Base-by-base conservation (phyloP, 1,284 basidiomycete genomes). In the Mycosarcoma maydis region DNA sequence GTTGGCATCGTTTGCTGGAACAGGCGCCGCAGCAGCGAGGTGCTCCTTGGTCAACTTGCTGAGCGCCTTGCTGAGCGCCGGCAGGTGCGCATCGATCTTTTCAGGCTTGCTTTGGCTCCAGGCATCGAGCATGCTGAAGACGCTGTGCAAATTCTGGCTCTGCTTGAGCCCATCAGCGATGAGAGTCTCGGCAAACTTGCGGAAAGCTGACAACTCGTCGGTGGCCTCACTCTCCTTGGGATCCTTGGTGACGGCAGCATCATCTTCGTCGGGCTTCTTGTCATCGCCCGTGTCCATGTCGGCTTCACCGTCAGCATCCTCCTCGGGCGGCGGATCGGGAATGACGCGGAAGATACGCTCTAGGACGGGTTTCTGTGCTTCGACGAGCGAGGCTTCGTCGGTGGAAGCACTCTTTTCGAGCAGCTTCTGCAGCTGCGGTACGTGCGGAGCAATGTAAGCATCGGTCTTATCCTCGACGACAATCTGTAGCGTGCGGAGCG, bases 1-100 rank as follows among this genome's bases (percentile, higher is more conserved):
- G 77, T 81, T 66, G 60, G 81, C 29, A 68, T 81, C 72, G 36
- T 52, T 54, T 27, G 59, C 65, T 9, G 50, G 60, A 14, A 73
- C 60, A 26, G 72, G 64, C 22, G 65, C 60, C 8, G 68, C 44
- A 13, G 88, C 86, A 60, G 87, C 86, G 9, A 92, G 87, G 76
- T 98, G 94, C 26, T 98, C 94, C 82, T 94, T 94, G 57, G 90
- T 88, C 22, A 96, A 85, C 80, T 90, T 92, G 74, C 88, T 89
- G 48, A 98, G 87, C 6, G 96, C 86, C 79, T 91, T 94, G 84
- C 94, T 88, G 13, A 98, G 85, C 10, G 87, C 86, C 2, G 86
- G 83, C 30, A 90, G 86, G 82, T 95, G 94, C 0, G 86, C 85
- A 73, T 98, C 94, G 43, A 95, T 88, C 62, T 73, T 89, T 77